Percentiles rank a stretch among this genome's conserved stretches.
Evolutionary conservation across 306 rosid species (phyloP).

Genomic region (Vigna reflexopilosa): DNA sequence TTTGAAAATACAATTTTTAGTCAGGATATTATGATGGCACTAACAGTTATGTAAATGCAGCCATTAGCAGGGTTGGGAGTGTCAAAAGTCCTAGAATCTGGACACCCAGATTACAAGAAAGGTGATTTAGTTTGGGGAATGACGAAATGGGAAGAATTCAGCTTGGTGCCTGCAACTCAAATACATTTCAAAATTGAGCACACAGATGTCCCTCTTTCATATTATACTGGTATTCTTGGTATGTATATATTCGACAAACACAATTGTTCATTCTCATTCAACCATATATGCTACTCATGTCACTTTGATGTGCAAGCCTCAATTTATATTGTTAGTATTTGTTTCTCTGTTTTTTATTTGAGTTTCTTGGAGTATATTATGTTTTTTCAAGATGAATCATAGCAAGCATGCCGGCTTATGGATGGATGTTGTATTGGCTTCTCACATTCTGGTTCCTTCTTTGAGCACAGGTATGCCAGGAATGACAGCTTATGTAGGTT

Average conservation of each 20-base stretch:
- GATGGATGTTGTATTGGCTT: too few species aligned
- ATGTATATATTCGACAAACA: not conserved
- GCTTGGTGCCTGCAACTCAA: conserved; percentile 25
- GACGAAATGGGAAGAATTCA: conserved; percentile 52
- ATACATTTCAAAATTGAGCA: conserved; percentile 41
- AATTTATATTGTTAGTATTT: too few species aligned
- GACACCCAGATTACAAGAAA: conserved; percentile 40
- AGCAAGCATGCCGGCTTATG: too few species aligned
- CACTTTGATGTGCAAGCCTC: not conserved
- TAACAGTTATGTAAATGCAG: conserved; percentile 39
- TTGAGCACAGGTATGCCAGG: conserved; percentile 59
- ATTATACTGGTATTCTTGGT: conserved; percentile 47
- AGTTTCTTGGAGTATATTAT: too few species aligned
- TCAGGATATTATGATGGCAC: not conserved
- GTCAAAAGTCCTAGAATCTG: conserved; percentile 53
- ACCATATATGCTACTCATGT: not conserved
- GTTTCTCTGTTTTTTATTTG: too few species aligned
- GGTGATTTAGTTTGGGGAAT: conserved; percentile 55
- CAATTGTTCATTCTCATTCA: not conserved
- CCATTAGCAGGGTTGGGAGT: conserved; percentile 51
- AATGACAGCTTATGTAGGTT: conserved; percentile 59
- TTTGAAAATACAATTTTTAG: not conserved
- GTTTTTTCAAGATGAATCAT: too few species aligned
- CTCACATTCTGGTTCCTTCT: too few species aligned
- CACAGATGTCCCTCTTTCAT: conserved; percentile 50